phyloP scores from a whole-genome alignment of 2,329 filamentous ascomycete species.

The Keithomyces neogunnii region DNA sequence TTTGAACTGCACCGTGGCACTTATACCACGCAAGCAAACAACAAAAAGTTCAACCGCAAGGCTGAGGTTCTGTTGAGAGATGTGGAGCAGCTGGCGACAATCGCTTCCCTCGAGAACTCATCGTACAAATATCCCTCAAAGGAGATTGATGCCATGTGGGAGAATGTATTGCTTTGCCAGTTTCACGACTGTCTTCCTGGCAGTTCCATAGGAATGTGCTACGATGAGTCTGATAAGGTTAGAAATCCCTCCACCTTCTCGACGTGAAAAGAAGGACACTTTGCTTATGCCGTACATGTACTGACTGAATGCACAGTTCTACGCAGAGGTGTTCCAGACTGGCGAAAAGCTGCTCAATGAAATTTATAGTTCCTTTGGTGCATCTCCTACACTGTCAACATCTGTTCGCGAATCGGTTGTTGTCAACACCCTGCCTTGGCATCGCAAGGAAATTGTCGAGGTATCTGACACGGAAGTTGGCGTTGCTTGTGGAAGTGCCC shows the following conservation, averaged over 20 bases:
- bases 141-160: slow-evolving; percentile 95
- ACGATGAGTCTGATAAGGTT: slow-evolving; percentile 83
- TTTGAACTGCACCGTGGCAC: slow-evolving; percentile 96
- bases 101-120: slow-evolving; percentile 66
- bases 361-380: slow-evolving; percentile 58
- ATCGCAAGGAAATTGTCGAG: slow-evolving; percentile 64
- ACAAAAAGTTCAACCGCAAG: slow-evolving; percentile 88
- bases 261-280: no score
- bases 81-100: slow-evolving; percentile 77
- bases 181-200: slow-evolving; percentile 97
- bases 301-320: slow-evolving; percentile 47
- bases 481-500: slow-evolving; percentile 49
- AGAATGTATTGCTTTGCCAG: slow-evolving; percentile 81
- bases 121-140: slow-evolving; percentile 87
- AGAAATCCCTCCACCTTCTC: no score
- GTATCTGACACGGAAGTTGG: slow-evolving; percentile 45
- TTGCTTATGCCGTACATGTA: not conserved
- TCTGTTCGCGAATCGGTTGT: slow-evolving; percentile 46
- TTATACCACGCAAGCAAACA: slow-evolving; percentile 95
- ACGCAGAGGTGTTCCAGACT: slow-evolving; percentile 71
- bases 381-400: slow-evolving; percentile 36
- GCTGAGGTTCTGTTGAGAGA: slow-evolving; percentile 80
- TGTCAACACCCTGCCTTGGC: slow-evolving; percentile 84
- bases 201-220: slow-evolving; percentile 95
- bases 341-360: slow-evolving; percentile 65